phyloP scores from a whole-genome alignment of 164 flowering plant species.

The Tinospora cordifolia region DNA sequence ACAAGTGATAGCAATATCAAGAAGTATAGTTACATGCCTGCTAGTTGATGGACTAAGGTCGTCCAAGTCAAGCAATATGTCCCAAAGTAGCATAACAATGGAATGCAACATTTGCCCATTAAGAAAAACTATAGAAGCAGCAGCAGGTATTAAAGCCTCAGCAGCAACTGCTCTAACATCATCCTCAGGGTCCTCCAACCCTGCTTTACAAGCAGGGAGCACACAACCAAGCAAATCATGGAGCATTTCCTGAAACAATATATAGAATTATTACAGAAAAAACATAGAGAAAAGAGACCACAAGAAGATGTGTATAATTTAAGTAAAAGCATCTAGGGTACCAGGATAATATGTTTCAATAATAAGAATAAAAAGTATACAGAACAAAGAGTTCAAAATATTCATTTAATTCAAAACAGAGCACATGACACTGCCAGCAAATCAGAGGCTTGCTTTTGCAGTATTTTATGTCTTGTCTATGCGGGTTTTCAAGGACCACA shows the following conservation, averaged over 20 bases:
- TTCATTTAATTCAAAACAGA: too few species aligned
- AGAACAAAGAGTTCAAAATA: too few species aligned
- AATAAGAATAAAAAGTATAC: too few species aligned
- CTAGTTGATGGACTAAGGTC: conserved; percentile 98
- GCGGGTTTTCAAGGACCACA: too few species aligned
- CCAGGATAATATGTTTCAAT: too few species aligned
- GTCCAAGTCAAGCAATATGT: conserved; percentile 94
- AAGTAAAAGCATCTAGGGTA: too few species aligned
- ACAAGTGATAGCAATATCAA: not conserved
- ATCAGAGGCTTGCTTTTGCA: too few species aligned
- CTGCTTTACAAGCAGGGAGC: conserved; percentile 89
- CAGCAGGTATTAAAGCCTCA: conserved; percentile 89
- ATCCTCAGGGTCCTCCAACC: conserved; percentile 97
- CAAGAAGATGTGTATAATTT: too few species aligned
- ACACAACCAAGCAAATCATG: conserved; percentile 58
- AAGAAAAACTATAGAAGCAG: conserved; percentile 60
- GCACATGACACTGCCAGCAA: too few species aligned
- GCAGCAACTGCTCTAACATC: conserved; percentile 99
- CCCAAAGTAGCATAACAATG: conserved; percentile 95
- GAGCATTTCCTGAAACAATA: conserved; percentile 68
- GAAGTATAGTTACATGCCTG: conserved; percentile 42
- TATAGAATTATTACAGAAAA: conserved; percentile 1
- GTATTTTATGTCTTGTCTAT: too few species aligned
- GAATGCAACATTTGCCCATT: conserved; percentile 59
- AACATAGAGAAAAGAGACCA: not conserved